Evolutionary conservation across 352 stramenopile species (phyloP), one percentile per base, ranked within the genome.

Genomic region (Pilasporangium apinafurcum): DNA sequence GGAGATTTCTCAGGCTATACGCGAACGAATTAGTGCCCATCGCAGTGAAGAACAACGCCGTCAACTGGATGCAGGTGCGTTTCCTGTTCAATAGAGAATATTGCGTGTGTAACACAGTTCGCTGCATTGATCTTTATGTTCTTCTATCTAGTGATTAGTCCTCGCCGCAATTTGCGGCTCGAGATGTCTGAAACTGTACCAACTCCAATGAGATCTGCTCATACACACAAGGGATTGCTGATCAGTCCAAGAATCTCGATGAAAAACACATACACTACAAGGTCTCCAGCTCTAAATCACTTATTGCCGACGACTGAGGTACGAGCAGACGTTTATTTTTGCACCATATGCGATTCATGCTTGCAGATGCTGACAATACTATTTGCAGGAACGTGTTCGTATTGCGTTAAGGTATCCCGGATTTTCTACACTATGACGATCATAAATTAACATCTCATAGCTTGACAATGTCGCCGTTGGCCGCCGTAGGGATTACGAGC

Each of bases 1-100:
- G 22, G 56, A 82, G 48, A 57, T 88, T 20, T 80, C 76, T 3
- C 71, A 92, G 48, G 51, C 66, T 13, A 71, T 89, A 21, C 76
- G 76, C 12, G 71, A 84, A 26, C 64, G 62, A 10, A 79, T 89
- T 29, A 44, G 54, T 7, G 33, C 21, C 10, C 62, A 80, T 31
- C 63, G 63, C 13, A 64, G 43, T 28, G 60, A 83, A 9, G 53
- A 72, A 4, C 47, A 65, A 32, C 66, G 53, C 5, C 59, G 59
- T 6, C 62, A 79, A 32, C 44, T 80, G 14, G 57, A 78, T 41
- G 61, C 68, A 48, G 22, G 59, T 62, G 21, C n/a, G 25, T 44
- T 27, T 13, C 0, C 6, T 2, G n/a, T 31, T 24, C 7, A 10
- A 21, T 41, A 25, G 20, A 13, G 1, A 20, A 18, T n/a, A 25